Evolutionary conservation across 1,284 basidiomycete species (phyloP).

Genomic region (Nidula niveotomentosa): DNA sequence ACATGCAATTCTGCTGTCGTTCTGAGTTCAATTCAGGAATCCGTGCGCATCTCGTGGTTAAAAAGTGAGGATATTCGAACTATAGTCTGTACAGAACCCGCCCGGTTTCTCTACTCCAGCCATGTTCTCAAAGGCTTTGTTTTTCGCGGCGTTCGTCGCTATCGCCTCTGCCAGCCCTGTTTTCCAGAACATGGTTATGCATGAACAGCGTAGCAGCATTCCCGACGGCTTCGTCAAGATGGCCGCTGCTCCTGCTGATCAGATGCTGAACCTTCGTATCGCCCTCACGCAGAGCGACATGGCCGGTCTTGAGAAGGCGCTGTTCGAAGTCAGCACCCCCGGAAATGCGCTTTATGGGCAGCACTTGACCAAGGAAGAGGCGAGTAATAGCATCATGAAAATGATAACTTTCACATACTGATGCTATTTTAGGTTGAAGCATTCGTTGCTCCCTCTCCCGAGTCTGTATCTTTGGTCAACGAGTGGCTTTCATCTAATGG

Average conservation of each 20-base stretch:
- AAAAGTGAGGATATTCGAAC: neutral
- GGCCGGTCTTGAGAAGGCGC: constrained; percentile 14
- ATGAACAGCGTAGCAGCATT: constrained; percentile 10
- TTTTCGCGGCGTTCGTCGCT: constrained; percentile 1
- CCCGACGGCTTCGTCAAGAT: constrained; percentile 12
- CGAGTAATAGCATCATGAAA: neutral
- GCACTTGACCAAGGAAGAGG: constrained; percentile 4
- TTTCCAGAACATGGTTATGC: constrained; percentile 11
- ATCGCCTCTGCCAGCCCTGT: constrained; percentile 1
- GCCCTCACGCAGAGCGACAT: constrained; percentile 13
- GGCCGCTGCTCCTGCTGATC: constrained; percentile 3
- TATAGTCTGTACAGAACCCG: neutral
- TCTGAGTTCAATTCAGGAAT: neutral
- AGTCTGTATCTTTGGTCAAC: constrained; percentile 31
- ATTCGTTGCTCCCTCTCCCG: constrained; percentile 30
- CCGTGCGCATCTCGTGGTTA: neutral
- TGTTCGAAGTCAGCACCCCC: constrained; percentile 16
- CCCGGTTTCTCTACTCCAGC: neutral
- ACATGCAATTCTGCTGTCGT: neutral
- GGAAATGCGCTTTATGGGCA: constrained; percentile 16
- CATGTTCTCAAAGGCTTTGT: neutral
- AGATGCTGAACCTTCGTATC: constrained; percentile 16
- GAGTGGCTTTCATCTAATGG: constrained; percentile 35
- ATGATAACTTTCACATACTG: neutral
- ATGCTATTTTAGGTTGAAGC: constrained; percentile 28